A percentile compares a stretch with the other conserved stretches of the same genome.
phyloP scores from a whole-genome alignment of 257 asterid species.

The Plectranthus barbatus region DNA sequence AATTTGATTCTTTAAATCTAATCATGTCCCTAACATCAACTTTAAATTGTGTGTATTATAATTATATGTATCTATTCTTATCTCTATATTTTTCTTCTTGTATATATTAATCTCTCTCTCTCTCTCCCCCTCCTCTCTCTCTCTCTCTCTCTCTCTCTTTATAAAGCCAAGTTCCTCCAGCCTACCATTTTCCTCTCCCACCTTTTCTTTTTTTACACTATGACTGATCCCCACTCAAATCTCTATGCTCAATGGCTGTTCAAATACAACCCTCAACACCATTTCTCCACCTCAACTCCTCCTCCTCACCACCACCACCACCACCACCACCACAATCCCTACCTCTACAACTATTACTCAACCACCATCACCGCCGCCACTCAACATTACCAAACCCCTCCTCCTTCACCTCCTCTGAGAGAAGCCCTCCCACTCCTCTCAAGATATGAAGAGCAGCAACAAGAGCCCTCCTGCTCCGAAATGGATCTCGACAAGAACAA shows the following conservation, averaged over 20 bases:
- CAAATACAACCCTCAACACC: conserved; percentile 35
- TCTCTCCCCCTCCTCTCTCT: conserved; percentile 15
- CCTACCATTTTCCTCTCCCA: conserved; percentile 22
- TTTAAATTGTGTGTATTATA: conserved; percentile 10
- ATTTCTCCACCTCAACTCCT: conserved; percentile 21
- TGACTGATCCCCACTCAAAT: conserved; percentile 59
- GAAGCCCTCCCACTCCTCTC: conserved; percentile 63
- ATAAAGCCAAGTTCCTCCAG: conserved; percentile 22
- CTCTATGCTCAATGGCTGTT: conserved; percentile 33
- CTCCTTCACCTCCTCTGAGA: conserved; percentile 48
- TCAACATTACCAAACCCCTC: conserved; percentile 19
- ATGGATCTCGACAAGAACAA: conserved; percentile 15
- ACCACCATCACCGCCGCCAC: neutral
- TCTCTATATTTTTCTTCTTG: neutral
- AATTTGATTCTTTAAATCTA: conserved; percentile 19
- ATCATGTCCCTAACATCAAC: conserved; percentile 19
- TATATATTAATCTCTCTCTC: neutral
- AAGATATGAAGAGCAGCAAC: conserved; percentile 12
- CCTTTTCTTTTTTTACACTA: conserved; percentile 21
- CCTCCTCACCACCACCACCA: conserved; percentile 8
- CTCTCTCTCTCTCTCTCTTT: conserved; percentile 30
- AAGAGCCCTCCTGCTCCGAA: conserved; percentile 17
- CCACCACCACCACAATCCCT: conserved; percentile 11
- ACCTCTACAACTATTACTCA: conserved; percentile 3
- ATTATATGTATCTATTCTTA: neutral